Evolutionary conservation across 345 rosid genomes (phyloP), one percentile per base, ranked within the genome.

Genomic region (Bruguiera sexangula): DNA sequence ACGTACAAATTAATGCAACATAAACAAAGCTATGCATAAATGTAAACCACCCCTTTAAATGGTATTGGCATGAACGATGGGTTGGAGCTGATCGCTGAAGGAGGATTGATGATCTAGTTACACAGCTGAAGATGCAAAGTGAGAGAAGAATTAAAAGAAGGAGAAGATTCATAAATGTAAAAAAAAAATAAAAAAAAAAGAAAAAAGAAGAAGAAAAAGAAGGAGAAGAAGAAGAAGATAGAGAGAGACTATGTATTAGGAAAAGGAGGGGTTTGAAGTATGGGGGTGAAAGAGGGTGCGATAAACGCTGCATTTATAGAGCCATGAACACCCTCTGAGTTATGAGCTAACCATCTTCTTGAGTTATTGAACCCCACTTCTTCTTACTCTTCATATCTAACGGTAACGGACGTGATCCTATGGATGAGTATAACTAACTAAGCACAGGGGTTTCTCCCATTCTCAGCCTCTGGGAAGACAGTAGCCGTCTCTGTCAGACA

Each of bases 281-380:
- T 36, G 26, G 26, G 2, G 54, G n/a, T 32, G 67, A 31, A 21
- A 32, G 20, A 18, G 43, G n/a, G 29, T 27, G 69, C 34, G n/a
- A 59, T 27, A 70, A 22, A 37, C 46, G 22, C 62, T 56, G 73
- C 65, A 79, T 82, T 79, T 83, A 83, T 83, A 83, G 74, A 60
- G 62, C 50, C 31, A 68, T 20, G 61, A 24, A 46, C 6, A n/a
- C 32, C 51, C 0, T 52, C 53, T 43, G 74, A 68, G 71, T 69
- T 66, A 70, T 39, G 69, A 26, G 52, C 32, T 46, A 66, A 54
- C 73, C 62, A 56, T 15, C 11, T 24, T 67, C 73, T 67, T 72
- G 76, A 68, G 73, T 78, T 50, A 71, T 78, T 63, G 21, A 60
- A 69, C 67, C 37, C 48, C 4, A 39, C 8, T 30, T 29, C 50